Base-by-base conservation (phyloP, 163 green algal species). In the Chlamydomonas reinhardtii region DNA sequence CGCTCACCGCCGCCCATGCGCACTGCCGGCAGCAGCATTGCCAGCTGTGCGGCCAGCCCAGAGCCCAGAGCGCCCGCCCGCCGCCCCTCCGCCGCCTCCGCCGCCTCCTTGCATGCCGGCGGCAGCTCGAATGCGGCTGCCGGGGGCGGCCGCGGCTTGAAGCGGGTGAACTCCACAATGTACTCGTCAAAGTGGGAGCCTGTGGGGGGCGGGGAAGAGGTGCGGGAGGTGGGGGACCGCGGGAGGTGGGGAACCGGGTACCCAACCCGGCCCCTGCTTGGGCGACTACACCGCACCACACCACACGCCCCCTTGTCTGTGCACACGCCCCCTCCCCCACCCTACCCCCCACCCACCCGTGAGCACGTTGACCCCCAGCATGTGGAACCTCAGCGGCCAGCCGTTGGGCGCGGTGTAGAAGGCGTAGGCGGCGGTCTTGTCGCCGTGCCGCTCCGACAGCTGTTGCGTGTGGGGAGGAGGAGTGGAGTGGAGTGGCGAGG, bases 101-200 rank as follows among this genome's bases (percentile, higher is more conserved):
- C 29, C 39, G 85, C 68, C 0, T 75, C 54, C 73, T 88, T 59
- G 90, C 92, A 95, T 3, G 80, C 31, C 9, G 76, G 22, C 27
- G 91, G 92, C 69, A 91, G 76, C 12, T 59, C 73, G 59, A 92
- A 95, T 6, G 84, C 79, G 0, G 64, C 29, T 37, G 74, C 72
- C 8, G 83, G 43, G 27, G 89, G 73, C 19, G 64, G 34, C 5
- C 90, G 89, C 34, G 91, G 61, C 76, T 85, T 79, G 86, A 90
- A 97, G 56, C 75, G 65, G 19, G 56, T 86, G 82, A 92, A 95
- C 48, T 94, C 88, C 19, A 91, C 75, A 8, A 95, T 79, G 83
- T 96, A 97, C 65, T 91, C 61, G 81, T 96, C 93, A 78, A 93
- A 94, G 78, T 96, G 92, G 16, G 93, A 92, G 6, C 89, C 91